Conservation (phyloP, 208 protist genomes). For the Leishmania amazonensis region DNA sequence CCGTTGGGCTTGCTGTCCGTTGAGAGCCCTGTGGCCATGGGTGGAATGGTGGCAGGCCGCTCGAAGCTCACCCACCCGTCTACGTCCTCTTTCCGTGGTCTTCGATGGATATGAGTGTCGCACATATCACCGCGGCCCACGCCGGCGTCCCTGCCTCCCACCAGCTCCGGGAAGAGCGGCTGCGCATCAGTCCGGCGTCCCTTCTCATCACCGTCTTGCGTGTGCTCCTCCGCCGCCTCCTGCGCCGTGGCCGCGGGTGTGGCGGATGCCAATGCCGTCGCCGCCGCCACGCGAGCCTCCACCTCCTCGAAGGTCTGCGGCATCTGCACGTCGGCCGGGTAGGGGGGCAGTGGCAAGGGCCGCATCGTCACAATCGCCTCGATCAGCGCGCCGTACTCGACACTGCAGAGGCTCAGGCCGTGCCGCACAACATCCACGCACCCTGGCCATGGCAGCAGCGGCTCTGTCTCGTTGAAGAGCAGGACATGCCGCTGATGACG, state of each 20-base stretch:
- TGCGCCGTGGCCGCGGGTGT: slow-evolving; percentile 5
- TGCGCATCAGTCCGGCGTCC: slow-evolving; percentile 57
- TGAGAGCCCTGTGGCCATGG: neutral
- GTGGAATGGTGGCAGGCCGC: neutral
- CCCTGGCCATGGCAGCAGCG: slow-evolving; percentile 35
- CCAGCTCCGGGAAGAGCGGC: slow-evolving; percentile 54
- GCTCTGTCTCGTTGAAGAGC: slow-evolving; percentile 57
- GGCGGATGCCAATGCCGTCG: neutral
- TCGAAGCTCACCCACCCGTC: slow-evolving; percentile 47
- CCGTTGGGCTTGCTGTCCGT: neutral
- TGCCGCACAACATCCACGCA: slow-evolving; percentile 44
- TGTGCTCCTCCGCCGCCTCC: neutral
- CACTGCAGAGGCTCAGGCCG: slow-evolving; percentile 39
- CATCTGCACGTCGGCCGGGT: slow-evolving; percentile 16
- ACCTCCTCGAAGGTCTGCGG: slow-evolving; percentile 29
- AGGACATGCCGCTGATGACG: slow-evolving; percentile 53
- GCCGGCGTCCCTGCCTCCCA: neutral
- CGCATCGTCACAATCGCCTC: slow-evolving; percentile 34
- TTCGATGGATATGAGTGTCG: neutral
- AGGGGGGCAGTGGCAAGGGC: slow-evolving; percentile 22
- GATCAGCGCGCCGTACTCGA: slow-evolving; percentile 60
- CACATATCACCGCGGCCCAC: neutral
- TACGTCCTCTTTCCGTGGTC: slow-evolving; percentile 19
- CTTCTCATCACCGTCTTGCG: neutral
- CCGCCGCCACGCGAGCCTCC: slow-evolving; percentile 18